phyloP scores from a whole-genome alignment of 140 eudicot genomes.

The Bidens hawaiensis region DNA sequence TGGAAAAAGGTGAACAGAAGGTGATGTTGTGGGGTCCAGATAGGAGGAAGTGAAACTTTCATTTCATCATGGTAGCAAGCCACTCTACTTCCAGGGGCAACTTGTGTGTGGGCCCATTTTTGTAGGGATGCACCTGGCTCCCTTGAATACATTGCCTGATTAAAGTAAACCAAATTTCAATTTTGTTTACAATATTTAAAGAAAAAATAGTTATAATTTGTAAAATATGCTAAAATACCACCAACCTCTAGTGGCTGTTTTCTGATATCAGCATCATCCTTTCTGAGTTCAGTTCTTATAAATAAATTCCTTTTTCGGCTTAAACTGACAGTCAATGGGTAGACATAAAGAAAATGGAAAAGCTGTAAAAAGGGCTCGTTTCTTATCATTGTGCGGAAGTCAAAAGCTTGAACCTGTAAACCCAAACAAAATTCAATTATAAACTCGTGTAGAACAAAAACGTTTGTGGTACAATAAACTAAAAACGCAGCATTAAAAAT shows the following conservation, averaged over 20 bases:
- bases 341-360: slow-evolving; percentile 95
- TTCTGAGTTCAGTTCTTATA: slow-evolving; percentile 85
- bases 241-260: slow-evolving; percentile 80
- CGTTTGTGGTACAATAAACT: not conserved
- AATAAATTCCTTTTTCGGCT: slow-evolving; percentile 94
- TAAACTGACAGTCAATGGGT: slow-evolving; percentile 88
- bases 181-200: slow-evolving; percentile 5
- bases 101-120: slow-evolving; percentile 89
- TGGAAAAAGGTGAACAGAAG: slow-evolving; percentile 91
- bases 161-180: slow-evolving; percentile 7
- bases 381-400: slow-evolving; percentile 90
- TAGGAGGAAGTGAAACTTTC: slow-evolving; percentile 90
- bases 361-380: slow-evolving; percentile 97
- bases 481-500: not conserved
- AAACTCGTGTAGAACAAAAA: not conserved
- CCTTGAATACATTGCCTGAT: slow-evolving; percentile 88
- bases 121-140: slow-evolving; percentile 78
- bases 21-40: slow-evolving; percentile 92
- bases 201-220: not conserved
- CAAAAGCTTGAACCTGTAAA: slow-evolving; percentile 93
- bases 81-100: slow-evolving; percentile 91
- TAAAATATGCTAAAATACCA: slow-evolving; percentile 13
- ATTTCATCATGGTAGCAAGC: slow-evolving; percentile 96
- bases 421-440: slow-evolving; percentile 1
- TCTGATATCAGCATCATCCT: slow-evolving; percentile 82